Base-by-base conservation (phyloP, 2,329 filamentous ascomycete genomes). In the Zasmidium cellare region DNA sequence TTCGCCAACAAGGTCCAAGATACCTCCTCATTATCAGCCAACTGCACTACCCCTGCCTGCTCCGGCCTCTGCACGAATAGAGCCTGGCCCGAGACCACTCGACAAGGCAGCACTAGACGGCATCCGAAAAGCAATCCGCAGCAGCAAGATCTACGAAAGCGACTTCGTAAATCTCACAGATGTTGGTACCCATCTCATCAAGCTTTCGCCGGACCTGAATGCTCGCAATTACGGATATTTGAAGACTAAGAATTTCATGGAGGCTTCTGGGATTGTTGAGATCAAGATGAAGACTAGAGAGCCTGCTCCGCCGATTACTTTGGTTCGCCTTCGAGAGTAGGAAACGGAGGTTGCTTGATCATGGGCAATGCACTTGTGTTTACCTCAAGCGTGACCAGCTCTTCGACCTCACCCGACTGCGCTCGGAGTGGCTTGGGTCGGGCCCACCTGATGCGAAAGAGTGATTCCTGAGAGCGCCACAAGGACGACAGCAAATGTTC, bases 201-300 rank as follows among this genome's bases (percentile, higher is more conserved):
- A 61, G 46, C 51, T 70, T 1, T 65, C 63, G 5, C 68, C 67
- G 0, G 63, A 70, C 46, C 46, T 71, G 19, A 62, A 70, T 22
- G 60, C 66, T 12, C 67, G 69, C 3, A 71, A 70, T 38, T 71
- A 70, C 46, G 70, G 69, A 1, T 69, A 62, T 47, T 38, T 20
- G 11, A 23, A 28, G 16, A 48, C 52, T 9, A 46, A 28, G 16
- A 22, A 35, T 16, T 57, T 53, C 11, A 25, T 57, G 18, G 35
- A 53, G 46, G 49, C 55, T 3, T 57, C 55, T 53, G 55, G 55
- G 7, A 57, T 57, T 44, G 55, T 57, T 20, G 49, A 53, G 19
- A 5, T 53, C 14, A 57, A 53, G 50, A 48, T 57, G 49, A 53
- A 53, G 25, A 23, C 45, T 3, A 48, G 41, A 28, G 44, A 49